Evolutionary conservation across 306 rosid species (phyloP).

Genomic region (Castanopsis chinensis): DNA sequence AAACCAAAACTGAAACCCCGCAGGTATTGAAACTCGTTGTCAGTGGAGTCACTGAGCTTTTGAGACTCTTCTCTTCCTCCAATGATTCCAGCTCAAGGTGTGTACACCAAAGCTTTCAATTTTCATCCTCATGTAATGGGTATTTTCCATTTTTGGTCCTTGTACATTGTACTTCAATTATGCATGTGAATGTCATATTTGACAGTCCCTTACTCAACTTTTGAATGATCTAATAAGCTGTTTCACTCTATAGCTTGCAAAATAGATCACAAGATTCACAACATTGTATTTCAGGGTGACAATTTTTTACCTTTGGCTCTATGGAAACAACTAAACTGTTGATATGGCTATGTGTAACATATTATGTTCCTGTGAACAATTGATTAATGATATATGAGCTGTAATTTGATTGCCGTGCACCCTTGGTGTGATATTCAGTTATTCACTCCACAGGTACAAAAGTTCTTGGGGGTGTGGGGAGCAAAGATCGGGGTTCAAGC

Average conservation of each 20-base stretch:
- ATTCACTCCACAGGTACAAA: too few species aligned
- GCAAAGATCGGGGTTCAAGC: accelerated
- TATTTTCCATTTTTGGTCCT: not conserved
- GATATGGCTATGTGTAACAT: not conserved
- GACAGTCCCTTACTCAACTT: too few species aligned
- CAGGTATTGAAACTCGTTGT: constrained; percentile 59
- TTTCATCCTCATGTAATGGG: constrained; percentile 22
- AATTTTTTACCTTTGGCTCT: not conserved
- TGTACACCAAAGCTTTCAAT: too few species aligned
- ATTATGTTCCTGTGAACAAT: not conserved
- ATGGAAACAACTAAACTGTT: not conserved
- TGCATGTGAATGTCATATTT: too few species aligned
- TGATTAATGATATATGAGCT: not conserved
- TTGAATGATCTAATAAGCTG: not conserved
- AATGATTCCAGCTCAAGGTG: not conserved
- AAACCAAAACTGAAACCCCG: constrained; percentile 34
- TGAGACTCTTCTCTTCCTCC: constrained; percentile 60
- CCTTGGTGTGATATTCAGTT: too few species aligned
- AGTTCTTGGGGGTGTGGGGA: too few species aligned
- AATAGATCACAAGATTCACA: not conserved
- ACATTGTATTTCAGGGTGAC: not conserved
- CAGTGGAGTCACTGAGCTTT: constrained; percentile 66
- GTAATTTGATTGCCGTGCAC: too few species aligned
- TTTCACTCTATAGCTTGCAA: not conserved
- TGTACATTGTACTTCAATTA: too few species aligned